phyloP scores from a whole-genome alignment of 495 filamentous ascomycete genomes.

The Neurospora tetrasperma region DNA sequence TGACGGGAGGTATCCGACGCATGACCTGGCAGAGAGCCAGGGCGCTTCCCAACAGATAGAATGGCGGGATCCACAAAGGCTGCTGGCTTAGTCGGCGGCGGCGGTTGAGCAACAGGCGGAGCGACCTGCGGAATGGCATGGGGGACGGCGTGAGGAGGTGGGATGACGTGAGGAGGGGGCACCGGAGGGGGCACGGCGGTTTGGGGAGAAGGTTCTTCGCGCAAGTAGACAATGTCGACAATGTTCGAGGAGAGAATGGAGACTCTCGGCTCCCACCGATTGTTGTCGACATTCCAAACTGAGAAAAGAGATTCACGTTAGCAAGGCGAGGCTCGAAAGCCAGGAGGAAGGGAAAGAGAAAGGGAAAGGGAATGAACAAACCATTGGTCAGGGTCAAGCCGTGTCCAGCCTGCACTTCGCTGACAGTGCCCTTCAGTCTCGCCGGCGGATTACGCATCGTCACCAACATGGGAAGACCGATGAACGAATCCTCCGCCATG shows the following conservation, averaged over 20 bases:
- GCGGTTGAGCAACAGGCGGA: slow-evolving; percentile 2
- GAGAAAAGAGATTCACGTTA: not conserved
- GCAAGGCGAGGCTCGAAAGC: slow-evolving; percentile 3
- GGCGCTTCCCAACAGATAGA: slow-evolving; percentile 34
- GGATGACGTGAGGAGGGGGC: not conserved
- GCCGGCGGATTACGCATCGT: slow-evolving; percentile 58
- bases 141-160: not conserved
- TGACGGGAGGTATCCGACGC: slow-evolving; percentile 9
- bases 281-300: slow-evolving; percentile 20
- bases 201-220: slow-evolving; percentile 3
- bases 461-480: slow-evolving; percentile 69
- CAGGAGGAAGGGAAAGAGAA: not conserved
- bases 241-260: slow-evolving; percentile 31
- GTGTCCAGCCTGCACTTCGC: slow-evolving; percentile 56
- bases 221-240: slow-evolving; percentile 26
- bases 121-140: not conserved
- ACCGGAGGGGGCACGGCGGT: not conserved
- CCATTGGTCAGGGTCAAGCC: slow-evolving; percentile 71
- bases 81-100: slow-evolving; percentile 8
- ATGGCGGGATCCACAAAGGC: slow-evolving; percentile 47
- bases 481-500: slow-evolving; percentile 46
- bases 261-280: slow-evolving; percentile 25
- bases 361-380: slow-evolving; percentile 28
- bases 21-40: slow-evolving; percentile 12
- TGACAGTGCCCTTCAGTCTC: slow-evolving; percentile 62